Base-by-base conservation (phyloP, 1,139 yeast species). In the Williopsis jadinii region DNA sequence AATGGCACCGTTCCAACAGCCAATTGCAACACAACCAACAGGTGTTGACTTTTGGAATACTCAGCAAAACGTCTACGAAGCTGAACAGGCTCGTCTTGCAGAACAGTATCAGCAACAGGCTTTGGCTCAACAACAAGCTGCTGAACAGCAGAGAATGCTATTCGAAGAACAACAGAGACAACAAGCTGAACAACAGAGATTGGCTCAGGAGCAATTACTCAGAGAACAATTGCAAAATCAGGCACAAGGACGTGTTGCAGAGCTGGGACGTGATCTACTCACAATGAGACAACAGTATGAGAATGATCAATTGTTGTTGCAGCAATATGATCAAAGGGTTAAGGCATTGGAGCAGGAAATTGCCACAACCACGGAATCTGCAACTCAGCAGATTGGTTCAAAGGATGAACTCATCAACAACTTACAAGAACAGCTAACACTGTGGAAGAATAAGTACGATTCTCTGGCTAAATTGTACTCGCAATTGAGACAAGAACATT, bases 401-500 rank as follows among this genome's bases (percentile, higher is more conserved):
- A 87, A 85, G 56, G 88, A 85, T 53, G 95, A 85, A 46, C 81
- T 82, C 55, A 68, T 84, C 41, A 71, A 67, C 36, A 73, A 75
- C 43, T 62, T 85, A 43, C 90, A 84, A 56, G 94, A 85, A 41
- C 95, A 87, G 62, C 73, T 84, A 36, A 68, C 66, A 32, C 74
- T 79, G 47, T 88, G 96, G 96, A 80, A 86, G 46, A 77, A 76
- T 44, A 90, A 90, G 63, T 90, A 90, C 61, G 96, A 88, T 58
- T 77, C 95, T 0, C 71, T 90, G 51, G 97, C 97, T 5, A 86
- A 87, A 57, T 70, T 90, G 47, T 90, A 90, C 59, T 83, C 95
- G 2, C 96, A 88, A 62, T 71, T 90, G 52, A 83, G 97, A 55
- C 95, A 86, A 63, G 97, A 90, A 61, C 97, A 90, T 61, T 71